A percentile compares a stretch with the other conserved stretches of the same genome.
These are phyloP conservation scores for Toxicodendron radicans DNA, from an alignment of 345 rosid genomes.

Conservation along the genomic window DNA sequence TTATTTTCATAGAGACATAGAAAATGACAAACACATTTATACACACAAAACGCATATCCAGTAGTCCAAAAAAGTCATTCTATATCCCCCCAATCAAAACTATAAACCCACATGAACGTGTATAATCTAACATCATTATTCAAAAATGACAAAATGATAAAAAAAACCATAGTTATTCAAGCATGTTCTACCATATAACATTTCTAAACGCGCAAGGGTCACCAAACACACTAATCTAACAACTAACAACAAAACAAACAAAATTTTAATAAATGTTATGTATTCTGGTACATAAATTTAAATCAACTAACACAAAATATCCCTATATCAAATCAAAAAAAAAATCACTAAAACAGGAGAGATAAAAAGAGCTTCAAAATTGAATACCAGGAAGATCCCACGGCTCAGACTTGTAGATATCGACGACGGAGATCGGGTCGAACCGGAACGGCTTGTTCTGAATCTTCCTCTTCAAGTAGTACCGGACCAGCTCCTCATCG, in stretches of 20 bases:
- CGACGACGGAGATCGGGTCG: constrained; percentile 71
- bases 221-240: neutral
- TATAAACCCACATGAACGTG: neutral
- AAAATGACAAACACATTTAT: neutral
- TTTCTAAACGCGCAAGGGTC: too few species aligned
- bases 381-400: constrained; percentile 91
- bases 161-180: too few species aligned
- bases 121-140: neutral
- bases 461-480: constrained; percentile 83
- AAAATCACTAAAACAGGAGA: neutral
- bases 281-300: neutral
- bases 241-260: neutral
- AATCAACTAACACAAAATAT: neutral
- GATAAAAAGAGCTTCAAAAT: neutral
- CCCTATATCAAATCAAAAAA: neutral
- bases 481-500: constrained; percentile 92
- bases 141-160: too few species aligned
- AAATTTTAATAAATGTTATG: neutral
- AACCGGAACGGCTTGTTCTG: constrained; percentile 64
- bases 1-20: neutral
- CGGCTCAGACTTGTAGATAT: constrained; percentile 82
- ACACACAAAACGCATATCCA: neutral
- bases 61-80: neutral
- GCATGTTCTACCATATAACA: too few species aligned
- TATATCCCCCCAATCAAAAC: neutral